These are phyloP conservation scores for Trebouxia sp. DNA, from an alignment of 139 green algal species.

Conservation along the genomic window DNA sequence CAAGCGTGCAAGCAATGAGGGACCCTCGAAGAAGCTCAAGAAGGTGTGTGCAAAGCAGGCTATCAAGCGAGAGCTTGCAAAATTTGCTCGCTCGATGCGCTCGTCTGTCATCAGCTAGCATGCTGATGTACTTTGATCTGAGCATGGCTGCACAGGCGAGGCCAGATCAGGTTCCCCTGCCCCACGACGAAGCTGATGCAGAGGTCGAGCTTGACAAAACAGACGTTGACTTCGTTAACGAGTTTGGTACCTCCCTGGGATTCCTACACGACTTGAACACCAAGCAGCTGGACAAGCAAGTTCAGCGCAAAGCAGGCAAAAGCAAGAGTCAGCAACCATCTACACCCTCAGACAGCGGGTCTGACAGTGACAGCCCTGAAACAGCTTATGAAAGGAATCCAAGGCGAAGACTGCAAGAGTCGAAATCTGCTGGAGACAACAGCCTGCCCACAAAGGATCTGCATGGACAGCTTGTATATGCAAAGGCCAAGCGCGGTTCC, in stretches of 20 bases:
- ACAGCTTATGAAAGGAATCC: background rate
- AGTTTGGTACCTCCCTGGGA: slow-evolving; percentile 42
- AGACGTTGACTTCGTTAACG: slow-evolving; percentile 64
- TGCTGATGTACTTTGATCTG: background rate
- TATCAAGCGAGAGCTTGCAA: too few species aligned
- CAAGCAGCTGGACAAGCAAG: slow-evolving; percentile 45
- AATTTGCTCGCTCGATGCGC: too few species aligned
- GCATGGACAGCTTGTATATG: background rate
- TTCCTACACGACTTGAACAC: slow-evolving; percentile 55
- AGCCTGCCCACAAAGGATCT: slow-evolving; percentile 16
- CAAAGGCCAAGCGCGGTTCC: background rate
- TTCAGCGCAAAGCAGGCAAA: slow-evolving; percentile 22
- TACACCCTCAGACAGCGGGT: background rate
- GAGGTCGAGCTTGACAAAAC: slow-evolving; percentile 58
- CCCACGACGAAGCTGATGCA: slow-evolving; percentile 23
- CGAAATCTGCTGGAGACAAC: background rate
- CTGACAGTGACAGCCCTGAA: background rate
- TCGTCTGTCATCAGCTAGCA: background rate
- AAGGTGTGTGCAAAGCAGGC: slow-evolving; percentile 2
- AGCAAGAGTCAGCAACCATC: background rate
- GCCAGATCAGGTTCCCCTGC: slow-evolving; percentile 29
- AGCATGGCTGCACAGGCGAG: background rate
- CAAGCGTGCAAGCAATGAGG: background rate
- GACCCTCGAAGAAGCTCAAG: background rate
- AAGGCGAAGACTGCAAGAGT: background rate